A percentile compares a stretch with the other conserved stretches of the same genome.
phyloP scores from a whole-genome alignment of 805 yeast species.

The Candida argentea region DNA sequence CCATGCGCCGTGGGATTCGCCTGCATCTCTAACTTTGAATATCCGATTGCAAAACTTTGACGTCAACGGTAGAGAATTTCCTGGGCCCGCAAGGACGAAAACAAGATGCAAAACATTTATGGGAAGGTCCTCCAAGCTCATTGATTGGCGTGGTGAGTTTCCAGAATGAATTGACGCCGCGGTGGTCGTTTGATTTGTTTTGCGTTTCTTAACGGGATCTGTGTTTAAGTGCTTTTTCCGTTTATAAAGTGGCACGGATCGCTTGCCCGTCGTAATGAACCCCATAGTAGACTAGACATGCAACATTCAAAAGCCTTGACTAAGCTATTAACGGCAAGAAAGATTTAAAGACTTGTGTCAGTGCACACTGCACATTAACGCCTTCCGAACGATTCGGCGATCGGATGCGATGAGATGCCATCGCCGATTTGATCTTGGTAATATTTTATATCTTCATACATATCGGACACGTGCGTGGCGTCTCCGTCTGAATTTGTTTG shows the following conservation, averaged over 20 bases:
- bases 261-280: conserved; percentile 16
- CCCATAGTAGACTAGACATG: no score
- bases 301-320: no score
- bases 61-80: conserved; percentile 23
- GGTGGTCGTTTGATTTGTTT: conserved; percentile 1
- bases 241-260: no score
- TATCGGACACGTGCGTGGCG: neutral
- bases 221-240: no score
- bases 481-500: neutral
- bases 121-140: conserved; percentile 27
- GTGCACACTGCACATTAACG: no score
- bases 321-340: no score
- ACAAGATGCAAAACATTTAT: conserved; percentile 31
- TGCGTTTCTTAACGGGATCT: conserved; percentile 9
- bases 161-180: neutral
- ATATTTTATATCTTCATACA: neutral
- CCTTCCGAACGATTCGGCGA: no score
- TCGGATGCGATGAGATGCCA: no score
- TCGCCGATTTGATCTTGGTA: no score
- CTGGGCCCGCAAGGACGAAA: conserved; percentile 25
- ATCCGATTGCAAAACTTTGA: conserved; percentile 14
- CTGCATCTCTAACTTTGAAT: conserved; percentile 14
- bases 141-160: neutral
- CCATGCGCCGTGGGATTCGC: conserved; percentile 17
- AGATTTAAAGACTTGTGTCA: no score